Evolutionary conservation across 768 basidiomycete species (phyloP).

Genomic region (Tulasnella sp.): DNA sequence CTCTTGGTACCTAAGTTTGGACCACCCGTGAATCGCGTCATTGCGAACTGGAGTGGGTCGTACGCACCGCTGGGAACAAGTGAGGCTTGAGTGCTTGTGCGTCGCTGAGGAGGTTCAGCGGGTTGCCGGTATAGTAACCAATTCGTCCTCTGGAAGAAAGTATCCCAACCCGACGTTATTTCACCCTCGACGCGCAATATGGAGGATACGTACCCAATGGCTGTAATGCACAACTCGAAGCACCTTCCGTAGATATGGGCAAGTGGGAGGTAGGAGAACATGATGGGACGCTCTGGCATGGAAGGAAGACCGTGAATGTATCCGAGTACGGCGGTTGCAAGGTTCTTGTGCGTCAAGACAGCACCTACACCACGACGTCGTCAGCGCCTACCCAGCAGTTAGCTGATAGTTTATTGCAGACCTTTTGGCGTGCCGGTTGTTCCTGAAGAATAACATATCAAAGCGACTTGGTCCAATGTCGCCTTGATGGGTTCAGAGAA

Average conservation of each 20-base stretch:
- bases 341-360: constrained; percentile 28
- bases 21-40: background rate
- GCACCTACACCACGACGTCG: constrained; percentile 14
- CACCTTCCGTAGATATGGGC: constrained; percentile 84
- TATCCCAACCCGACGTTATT: constrained; percentile 48
- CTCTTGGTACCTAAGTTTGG: constrained; percentile 56
- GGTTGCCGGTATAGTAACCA: constrained; percentile 86
- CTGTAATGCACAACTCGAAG: constrained; percentile 27
- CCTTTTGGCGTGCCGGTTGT: constrained; percentile 31
- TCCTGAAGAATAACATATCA: constrained; percentile 24
- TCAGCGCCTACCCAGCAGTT: background rate
- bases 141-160: constrained; percentile 61
- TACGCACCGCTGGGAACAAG: constrained; percentile 55
- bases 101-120: constrained; percentile 87
- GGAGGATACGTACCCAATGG: constrained; percentile 2
- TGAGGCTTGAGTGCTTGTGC: constrained; percentile 76
- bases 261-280: constrained; percentile 31
- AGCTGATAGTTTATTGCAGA: background rate
- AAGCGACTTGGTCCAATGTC: constrained; percentile 52
- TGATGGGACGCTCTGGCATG: background rate
- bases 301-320: constrained; percentile 16
- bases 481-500: constrained; percentile 48
- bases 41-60: background rate
- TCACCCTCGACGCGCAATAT: background rate
- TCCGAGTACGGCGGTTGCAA: constrained; percentile 1